Evolutionary conservation across 176 grass and related monocot genomes (phyloP), one percentile per base, ranked within the genome.

Genomic region (Carex littledalei): DNA sequence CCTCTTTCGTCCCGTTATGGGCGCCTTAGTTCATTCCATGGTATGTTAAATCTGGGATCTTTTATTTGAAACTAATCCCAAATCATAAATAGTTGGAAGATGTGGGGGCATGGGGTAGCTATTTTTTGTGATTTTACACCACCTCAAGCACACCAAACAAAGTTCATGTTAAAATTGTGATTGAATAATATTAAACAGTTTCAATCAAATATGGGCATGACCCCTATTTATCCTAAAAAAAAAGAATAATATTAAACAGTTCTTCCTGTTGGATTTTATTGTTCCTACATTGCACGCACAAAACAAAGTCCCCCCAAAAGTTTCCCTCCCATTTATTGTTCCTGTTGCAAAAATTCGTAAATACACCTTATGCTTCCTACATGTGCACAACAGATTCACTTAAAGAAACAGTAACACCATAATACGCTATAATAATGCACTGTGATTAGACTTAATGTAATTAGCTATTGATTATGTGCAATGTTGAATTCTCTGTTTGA

Each of bases 1-100:
- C 87, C 92, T 84, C 70, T 97, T 20, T 88, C 89, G 8, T 84
- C 94, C 31, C 90, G 90, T 67, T 97, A 93, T 24, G 89, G 89
- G 13, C 90, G 86, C 32, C 65, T 91, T 35, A 65, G 85, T 31
- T 58, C 92, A 81, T 86, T 94, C 0, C 80, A 90, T 85, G 92
- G 85, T 95, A 93, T 80, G 61, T 32, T 45, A 31, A n/a, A 72
- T 72, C 15, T 32, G 56, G 52, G 52, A 56, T 3, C 22, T 45
- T 3, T 45, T 41, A 18, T 43, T 53, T 76, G 5, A 18, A 54
- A 54, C 26, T 54, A 76, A 54, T 53, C n/a, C n/a, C n/a, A n/a
- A n/a, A n/a, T n/a, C n/a, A n/a, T n/a, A n/a, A n/a, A n/a, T n/a
- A n/a, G n/a, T n/a, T n/a, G n/a, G n/a, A n/a, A n/a, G n/a, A n/a